Base-by-base conservation (phyloP, 805 yeast species). In the Metschnikowia peoriensis region DNA sequence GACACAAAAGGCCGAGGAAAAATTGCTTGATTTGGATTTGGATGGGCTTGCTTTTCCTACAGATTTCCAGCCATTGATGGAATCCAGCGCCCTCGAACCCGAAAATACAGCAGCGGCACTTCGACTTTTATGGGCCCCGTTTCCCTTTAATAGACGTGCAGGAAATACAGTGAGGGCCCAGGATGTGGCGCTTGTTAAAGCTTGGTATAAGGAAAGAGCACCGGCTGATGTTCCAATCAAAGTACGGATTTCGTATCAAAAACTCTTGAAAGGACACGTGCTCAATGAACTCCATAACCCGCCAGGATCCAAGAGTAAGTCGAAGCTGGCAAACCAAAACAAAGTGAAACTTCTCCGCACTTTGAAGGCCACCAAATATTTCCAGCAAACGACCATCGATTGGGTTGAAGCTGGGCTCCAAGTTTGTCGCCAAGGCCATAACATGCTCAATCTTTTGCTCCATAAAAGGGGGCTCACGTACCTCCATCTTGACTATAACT, bases 361-460 rank as follows among this genome's bases (percentile, higher is more conserved):
- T 32, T 77, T 94, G 58, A 82, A 83, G 52, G 76, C 79, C 44
- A 94, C 99, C 0, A 92, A 89, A 63, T 94, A 82, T 66, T 94
- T 94, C 69, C 96, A 90, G 64, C 86, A 88, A 61, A 93, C 99
- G 0, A 79, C 92, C 0, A 85, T 94, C 46, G 99, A 94, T 68
- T 94, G 99, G 99, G 94, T 93, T 2, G 99, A 94, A 67, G 99
- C 98, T 1, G 99, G 97, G 29, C 73, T 94, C 52, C 98, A 94
- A 70, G 83, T 94, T 2, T 88, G 97, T 63, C 81, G 83, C 38
- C 99, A 94, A 69, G 99, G 99, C 2, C 89, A 86, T 68, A 93
- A 90, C 61, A 92, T 93, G 96, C 77, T 94, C 44, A 92, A 91
- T 67, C 71, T 94, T 37, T 74, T 94, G 58, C 90, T 94, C 47